Conservation (phyloP, 2,329 filamentous ascomycete genomes). For the Myriosclerotinia scirpicola region DNA sequence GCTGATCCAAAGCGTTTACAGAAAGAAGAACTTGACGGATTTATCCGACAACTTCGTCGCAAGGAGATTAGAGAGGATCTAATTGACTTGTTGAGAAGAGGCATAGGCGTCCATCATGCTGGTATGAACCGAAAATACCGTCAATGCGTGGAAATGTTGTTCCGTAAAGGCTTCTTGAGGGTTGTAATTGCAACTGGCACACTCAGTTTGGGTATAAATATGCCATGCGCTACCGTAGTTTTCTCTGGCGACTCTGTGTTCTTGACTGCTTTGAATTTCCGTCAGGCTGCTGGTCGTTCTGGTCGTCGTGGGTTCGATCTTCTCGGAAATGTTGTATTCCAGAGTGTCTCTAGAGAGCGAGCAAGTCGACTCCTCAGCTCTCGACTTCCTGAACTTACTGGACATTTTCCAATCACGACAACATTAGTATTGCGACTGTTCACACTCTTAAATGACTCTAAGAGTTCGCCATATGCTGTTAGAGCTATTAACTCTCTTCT, state of each 20-base stretch:
- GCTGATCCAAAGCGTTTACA: slow-evolving; percentile 61
- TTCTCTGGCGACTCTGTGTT: slow-evolving; percentile 73
- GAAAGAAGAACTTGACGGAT: slow-evolving; percentile 57
- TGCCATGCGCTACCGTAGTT: slow-evolving; percentile 80
- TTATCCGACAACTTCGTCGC: slow-evolving; percentile 52
- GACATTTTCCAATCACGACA: slow-evolving; percentile 76
- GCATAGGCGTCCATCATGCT: slow-evolving; percentile 75
- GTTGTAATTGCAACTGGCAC: slow-evolving; percentile 76
- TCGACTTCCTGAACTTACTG: slow-evolving; percentile 68
- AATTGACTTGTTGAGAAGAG: slow-evolving; percentile 61
- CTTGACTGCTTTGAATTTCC: slow-evolving; percentile 72
- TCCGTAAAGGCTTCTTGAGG: slow-evolving; percentile 68
- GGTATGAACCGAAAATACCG: slow-evolving; percentile 78
- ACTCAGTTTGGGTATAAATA: slow-evolving; percentile 75
- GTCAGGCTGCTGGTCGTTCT: slow-evolving; percentile 74
- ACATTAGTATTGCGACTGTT: slow-evolving; percentile 69
- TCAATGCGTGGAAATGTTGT: slow-evolving; percentile 71
- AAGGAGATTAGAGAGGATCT: slow-evolving; percentile 54
- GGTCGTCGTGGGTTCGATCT: slow-evolving; percentile 79
- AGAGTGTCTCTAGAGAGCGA: slow-evolving; percentile 60
- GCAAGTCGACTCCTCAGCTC: slow-evolving; percentile 71
- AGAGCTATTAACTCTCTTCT: slow-evolving; percentile 65
- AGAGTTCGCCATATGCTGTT: slow-evolving; percentile 60
- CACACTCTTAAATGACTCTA: slow-evolving; percentile 64
- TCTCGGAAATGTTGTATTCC: slow-evolving; percentile 79